Evolutionary conservation across 257 asterid genomes (phyloP), one percentile per base, ranked within the genome.

Genomic region (Solanum clarkiae): DNA sequence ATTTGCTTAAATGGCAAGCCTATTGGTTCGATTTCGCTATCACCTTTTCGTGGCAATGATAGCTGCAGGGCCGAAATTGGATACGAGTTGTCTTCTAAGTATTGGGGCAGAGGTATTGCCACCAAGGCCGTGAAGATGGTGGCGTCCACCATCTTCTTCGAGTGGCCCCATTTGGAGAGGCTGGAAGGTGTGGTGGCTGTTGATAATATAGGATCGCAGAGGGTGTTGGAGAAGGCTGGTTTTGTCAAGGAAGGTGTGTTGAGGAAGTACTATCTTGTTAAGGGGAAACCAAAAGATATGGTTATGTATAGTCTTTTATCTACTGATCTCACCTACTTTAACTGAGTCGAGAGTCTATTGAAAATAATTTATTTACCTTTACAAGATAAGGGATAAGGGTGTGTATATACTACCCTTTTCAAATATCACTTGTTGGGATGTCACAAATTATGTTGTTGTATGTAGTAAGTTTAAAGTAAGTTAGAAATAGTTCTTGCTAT

Each of bases 191-290:
- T 94, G 71, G 98, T 90, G 86, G 97, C 84, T 69, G 88, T 88
- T 62, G 94, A 93, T 47, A 92, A 95, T 81, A 8, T 87, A 85
- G 96, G 90, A 24, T 95, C 96, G 82, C 98, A 94, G 80, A 87
- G 93, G 89, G 98, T 95, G 83, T 4, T 94, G 93, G 94, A 92
- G 86, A 95, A 94, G 91, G 97, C 90, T 7, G 97, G 98, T 66
- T 95, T 95, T 45, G 54, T 6, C 15, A 91, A 87, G 57, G 97
- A 94, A 86, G 98, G 98, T 69, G 86, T 95, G 53, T 74, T 93
- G 82, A 93, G 97, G 91, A 94, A 90, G 90, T 94, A 92, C 84
- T 92, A 86, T 49, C 85, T 91, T 84, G 57, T 91, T 32, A 92
- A 95, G 42, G 98, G 99, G n/a, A 89, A 57, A 69, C 84, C 97